Conservation (phyloP, 805 yeast genomes). For the Kodamaea fukazawae region DNA sequence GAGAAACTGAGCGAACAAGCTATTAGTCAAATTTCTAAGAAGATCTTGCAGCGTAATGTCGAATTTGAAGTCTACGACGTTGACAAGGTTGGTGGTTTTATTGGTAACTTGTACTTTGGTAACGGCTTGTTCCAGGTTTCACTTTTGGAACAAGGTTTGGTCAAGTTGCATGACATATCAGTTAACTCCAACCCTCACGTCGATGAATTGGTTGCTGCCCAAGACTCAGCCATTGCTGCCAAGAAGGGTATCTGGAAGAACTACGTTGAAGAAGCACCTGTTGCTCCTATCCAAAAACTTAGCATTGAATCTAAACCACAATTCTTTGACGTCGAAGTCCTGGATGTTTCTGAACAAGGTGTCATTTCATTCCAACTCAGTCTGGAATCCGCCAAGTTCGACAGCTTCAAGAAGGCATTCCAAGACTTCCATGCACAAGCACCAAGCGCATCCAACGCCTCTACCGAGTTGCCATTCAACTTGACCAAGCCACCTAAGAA, state of each 20-base stretch:
- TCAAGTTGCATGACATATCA: slow-evolving; percentile 62
- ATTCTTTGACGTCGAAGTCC: slow-evolving; percentile 52
- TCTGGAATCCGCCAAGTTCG: slow-evolving; percentile 34
- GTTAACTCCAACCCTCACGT: slow-evolving; percentile 55
- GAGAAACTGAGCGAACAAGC: slow-evolving; percentile 46
- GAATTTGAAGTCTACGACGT: slow-evolving; percentile 63
- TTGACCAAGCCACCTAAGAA: slow-evolving; percentile 46
- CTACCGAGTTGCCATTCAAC: slow-evolving; percentile 39
- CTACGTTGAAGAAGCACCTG: slow-evolving; percentile 44
- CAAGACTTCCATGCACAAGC: slow-evolving; percentile 42
- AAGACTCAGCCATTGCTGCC: slow-evolving; percentile 53
- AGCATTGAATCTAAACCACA: slow-evolving; percentile 31
- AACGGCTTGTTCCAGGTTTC: slow-evolving; percentile 50
- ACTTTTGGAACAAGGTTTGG: slow-evolving; percentile 62
- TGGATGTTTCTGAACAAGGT: slow-evolving; percentile 46
- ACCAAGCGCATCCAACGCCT: slow-evolving; percentile 34
- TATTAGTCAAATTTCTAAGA: slow-evolving; percentile 49
- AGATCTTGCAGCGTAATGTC: slow-evolving; percentile 69
- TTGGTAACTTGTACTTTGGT: slow-evolving; percentile 62
- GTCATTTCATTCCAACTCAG: slow-evolving; percentile 45
- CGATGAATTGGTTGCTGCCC: slow-evolving; percentile 56
- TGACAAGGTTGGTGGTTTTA: slow-evolving; percentile 79
- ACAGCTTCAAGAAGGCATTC: slow-evolving; percentile 46
- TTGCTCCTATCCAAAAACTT: slow-evolving; percentile 20
- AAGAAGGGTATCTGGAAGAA: slow-evolving; percentile 67